These are phyloP conservation scores for Penicillium egyptiacum DNA, from an alignment of 495 filamentous ascomycete species.

Conservation along the genomic window DNA sequence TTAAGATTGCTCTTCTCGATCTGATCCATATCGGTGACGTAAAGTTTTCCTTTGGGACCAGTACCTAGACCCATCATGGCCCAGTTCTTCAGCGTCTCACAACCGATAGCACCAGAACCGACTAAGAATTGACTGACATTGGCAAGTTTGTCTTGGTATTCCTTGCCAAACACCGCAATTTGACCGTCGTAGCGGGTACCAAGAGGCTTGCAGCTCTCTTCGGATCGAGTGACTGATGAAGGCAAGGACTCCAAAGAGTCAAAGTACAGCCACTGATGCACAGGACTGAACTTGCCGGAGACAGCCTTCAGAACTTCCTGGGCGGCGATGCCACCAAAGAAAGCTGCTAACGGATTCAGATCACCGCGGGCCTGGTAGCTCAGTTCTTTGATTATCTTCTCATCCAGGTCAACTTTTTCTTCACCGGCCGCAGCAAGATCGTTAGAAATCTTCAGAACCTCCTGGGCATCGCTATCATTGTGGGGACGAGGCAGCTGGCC, in stretches of 20 bases:
- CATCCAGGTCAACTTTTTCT: conserved; percentile 80
- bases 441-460: conserved; percentile 71
- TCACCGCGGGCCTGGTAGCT: conserved; percentile 96
- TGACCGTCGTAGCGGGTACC: conserved; percentile 92
- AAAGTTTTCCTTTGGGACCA: conserved; percentile 85
- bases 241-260: conserved; percentile 96
- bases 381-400: conserved; percentile 89
- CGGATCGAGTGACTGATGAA: conserved; percentile 65
- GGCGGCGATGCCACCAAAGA: conserved; percentile 92
- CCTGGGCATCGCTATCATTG: conserved; percentile 77
- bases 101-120: conserved; percentile 95
- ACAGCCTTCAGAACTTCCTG: conserved; percentile 97
- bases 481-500: conserved; percentile 77
- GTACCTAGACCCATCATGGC: conserved; percentile 95
- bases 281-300: conserved; percentile 94
- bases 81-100: conserved; percentile 99
- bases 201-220: conserved; percentile 81
- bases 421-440: conserved; percentile 61
- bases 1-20: conserved; percentile 99
- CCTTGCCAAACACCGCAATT: conserved; percentile 91
- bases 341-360: conserved; percentile 85
- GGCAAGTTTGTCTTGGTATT: conserved; percentile 89
- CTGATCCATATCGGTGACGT: conserved; percentile 93
- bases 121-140: conserved; percentile 92
- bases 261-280: conserved; percentile 94